A percentile compares a stretch with the other conserved stretches of the same genome.
Evolutionary conservation across 257 asterid species (phyloP).

Genomic region (Fraxinus excelsior): DNA sequence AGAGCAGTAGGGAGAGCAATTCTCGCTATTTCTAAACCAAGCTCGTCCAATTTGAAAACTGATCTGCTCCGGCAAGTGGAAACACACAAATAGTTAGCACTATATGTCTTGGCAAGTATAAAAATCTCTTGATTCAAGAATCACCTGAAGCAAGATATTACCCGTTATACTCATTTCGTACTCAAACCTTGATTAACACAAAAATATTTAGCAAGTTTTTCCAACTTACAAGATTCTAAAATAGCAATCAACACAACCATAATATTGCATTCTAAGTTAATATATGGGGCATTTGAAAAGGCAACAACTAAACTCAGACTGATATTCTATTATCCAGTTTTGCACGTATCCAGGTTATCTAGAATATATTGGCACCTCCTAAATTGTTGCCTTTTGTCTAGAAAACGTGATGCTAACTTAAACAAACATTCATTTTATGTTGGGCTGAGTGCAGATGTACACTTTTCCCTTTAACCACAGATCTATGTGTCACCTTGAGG

Average conservation of each 20-base stretch:
- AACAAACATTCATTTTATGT: background rate
- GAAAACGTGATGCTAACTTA: background rate
- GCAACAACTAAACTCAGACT: background rate
- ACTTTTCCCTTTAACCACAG: background rate
- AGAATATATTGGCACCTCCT: background rate
- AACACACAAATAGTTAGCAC: background rate
- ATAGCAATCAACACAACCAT: background rate
- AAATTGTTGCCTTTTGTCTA: background rate
- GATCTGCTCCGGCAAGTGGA: background rate
- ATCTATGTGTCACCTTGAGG: background rate
- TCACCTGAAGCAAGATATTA: background rate
- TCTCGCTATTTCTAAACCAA: constrained; percentile 62
- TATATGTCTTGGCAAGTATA: background rate
- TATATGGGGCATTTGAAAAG: background rate
- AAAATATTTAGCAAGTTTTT: background rate
- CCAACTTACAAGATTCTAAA: background rate
- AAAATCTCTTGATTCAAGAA: background rate
- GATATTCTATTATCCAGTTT: too few species aligned
- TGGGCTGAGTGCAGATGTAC: background rate
- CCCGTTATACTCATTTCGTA: background rate
- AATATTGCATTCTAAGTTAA: too few species aligned
- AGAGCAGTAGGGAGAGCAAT: constrained; percentile 77
- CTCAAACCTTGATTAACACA: background rate
- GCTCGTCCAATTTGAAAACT: constrained; percentile 58
- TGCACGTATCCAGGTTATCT: background rate